phyloP scores from a whole-genome alignment of 1,284 basidiomycete genomes.

The Ustilago cynodontis region DNA sequence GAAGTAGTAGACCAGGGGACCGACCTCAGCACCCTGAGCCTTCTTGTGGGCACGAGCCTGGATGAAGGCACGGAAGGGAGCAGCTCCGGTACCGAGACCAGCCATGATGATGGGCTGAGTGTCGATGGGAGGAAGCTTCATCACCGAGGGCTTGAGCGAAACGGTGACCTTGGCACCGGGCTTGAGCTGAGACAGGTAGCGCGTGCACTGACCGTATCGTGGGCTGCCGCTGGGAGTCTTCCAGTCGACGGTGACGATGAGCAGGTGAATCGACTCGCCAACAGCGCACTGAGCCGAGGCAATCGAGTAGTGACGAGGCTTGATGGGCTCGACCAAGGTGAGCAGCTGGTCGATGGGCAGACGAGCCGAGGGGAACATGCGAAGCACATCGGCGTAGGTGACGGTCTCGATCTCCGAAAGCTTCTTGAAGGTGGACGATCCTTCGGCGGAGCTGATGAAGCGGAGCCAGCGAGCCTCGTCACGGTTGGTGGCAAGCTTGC shows the following conservation, averaged over 20 bases:
- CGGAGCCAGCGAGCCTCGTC: slow-evolving; percentile 85
- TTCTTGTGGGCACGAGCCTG: slow-evolving; percentile 90
- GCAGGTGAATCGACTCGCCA: slow-evolving; percentile 90
- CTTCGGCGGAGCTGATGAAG: slow-evolving; percentile 94
- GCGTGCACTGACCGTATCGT: slow-evolving; percentile 94
- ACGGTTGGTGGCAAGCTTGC: slow-evolving; percentile 79
- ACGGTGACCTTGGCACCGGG: slow-evolving; percentile 94
- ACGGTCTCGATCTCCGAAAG: slow-evolving; percentile 93
- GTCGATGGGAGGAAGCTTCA: slow-evolving; percentile 92
- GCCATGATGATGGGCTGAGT: slow-evolving; percentile 97
- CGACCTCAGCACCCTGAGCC: slow-evolving; percentile 81
- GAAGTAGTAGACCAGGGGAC: slow-evolving; percentile 97
- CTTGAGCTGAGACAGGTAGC: slow-evolving; percentile 87
- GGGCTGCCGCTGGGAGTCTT: slow-evolving; percentile 80
- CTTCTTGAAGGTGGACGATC: slow-evolving; percentile 92
- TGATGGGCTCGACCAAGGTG: slow-evolving; percentile 81
- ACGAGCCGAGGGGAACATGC: slow-evolving; percentile 82
- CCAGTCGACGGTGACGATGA: slow-evolving; percentile 98
- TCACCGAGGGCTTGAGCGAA: slow-evolving; percentile 97
- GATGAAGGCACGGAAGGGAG: slow-evolving; percentile 97
- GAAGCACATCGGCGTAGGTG: slow-evolving; percentile 89
- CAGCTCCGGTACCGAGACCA: slow-evolving; percentile 95
- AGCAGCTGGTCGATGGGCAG: slow-evolving; percentile 83
- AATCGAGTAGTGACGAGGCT: slow-evolving; percentile 98
- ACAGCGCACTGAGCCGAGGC: slow-evolving; percentile 94